Evolutionary conservation across 805 yeast genomes (phyloP), one percentile per base, ranked within the genome.

Genomic region (Jamesozyma rosinii): DNA sequence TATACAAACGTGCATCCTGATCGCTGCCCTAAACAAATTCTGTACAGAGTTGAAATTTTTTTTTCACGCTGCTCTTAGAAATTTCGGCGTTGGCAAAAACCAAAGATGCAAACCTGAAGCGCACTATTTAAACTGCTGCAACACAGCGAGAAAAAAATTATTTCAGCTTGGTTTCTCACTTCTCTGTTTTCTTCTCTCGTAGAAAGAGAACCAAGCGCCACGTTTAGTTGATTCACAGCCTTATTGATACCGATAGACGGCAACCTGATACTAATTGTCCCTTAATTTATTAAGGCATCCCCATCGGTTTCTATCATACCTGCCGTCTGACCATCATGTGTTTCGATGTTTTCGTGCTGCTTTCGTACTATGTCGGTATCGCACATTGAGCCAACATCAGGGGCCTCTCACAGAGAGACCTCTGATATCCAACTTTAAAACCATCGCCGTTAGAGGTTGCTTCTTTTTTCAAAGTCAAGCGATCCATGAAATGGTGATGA

Each of bases 381-480:
- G 40, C 18, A 48, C 27, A 47, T 47, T 42, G 32, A 47, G 40
- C 44, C 29, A 17, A 44, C 19, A 37, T 29, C 17, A 32, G n/a
- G 33, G 27, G 22, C 30, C 14, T 17, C 29, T 24, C 27, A 40
- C 27, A 30, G 26, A 38, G 32, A 40, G 24, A 13, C 18, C 32
- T 22, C n/a, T 30, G 33, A 34, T 47, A 51, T 52, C 68, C 92
- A 80, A 77, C 86, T 81, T 83, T 85, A 87, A 87, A 87, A 87
- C 96, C 96, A 87, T 87, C 87, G 95, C 89, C 77, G 85, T 81
- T 81, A 65, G 88, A 86, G 95, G 95, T 82, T 81, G 87, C 86
- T 72, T 68, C 65, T 65, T 57, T n/a, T n/a, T 59, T 54, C 55
- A 43, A 52, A 41, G 73, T 69, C 65, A 66, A 71, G 81, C 75